Conservation (phyloP, 2,329 filamentous ascomycete genomes). For the Fusarium sp. region DNA sequence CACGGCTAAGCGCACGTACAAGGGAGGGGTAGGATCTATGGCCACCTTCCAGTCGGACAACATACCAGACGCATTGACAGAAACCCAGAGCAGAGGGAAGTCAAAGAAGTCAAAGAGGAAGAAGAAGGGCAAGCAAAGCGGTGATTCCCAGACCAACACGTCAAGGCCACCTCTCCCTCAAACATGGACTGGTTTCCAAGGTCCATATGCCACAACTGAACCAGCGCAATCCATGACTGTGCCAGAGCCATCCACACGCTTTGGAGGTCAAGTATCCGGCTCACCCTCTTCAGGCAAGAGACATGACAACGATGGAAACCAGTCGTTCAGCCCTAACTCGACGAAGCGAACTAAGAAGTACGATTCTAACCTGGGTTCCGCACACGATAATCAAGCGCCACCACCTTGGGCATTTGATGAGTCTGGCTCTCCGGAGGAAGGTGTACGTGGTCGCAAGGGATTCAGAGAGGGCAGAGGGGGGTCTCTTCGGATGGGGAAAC, state of each 20-base stretch:
- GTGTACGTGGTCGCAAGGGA: conserved; percentile 21
- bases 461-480: conserved; percentile 47
- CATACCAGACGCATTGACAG: neutral
- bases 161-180: neutral
- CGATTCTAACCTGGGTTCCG: neutral
- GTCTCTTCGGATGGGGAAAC: conserved; percentile 48
- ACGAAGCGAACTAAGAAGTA: conserved; percentile 33
- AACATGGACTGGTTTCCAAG: neutral
- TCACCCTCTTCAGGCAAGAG: conserved; percentile 21
- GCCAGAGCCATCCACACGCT: no score
- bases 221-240: neutral
- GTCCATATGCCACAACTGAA: neutral
- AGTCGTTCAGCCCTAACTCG: neutral
- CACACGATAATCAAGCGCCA: neutral
- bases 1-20: neutral
- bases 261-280: neutral
- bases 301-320: conserved; percentile 20
- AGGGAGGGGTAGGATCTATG: neutral
- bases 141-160: conserved; percentile 2
- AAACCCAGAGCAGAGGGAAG: conserved; percentile 11
- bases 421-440: conserved; percentile 13
- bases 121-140: conserved; percentile 33
- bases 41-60: neutral
- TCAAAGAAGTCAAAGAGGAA: conserved; percentile 40
- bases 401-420: conserved; percentile 7